Evolutionary conservation across 805 yeast species (phyloP).

Genomic region (Saturnispora serradocipensis): DNA sequence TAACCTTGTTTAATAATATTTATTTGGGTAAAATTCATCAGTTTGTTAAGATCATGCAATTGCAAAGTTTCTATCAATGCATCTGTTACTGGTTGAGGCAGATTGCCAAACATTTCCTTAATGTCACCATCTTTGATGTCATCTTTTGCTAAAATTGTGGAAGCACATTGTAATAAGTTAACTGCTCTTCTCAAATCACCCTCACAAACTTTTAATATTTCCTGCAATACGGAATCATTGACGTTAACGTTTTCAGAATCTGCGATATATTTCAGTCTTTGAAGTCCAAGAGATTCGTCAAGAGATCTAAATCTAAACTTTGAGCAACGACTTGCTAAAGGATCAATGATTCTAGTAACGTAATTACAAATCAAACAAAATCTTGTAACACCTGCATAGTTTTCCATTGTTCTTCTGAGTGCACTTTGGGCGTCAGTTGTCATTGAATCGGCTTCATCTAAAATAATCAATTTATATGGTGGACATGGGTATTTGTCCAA

Average conservation of each 20-base stretch:
- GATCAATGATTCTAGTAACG: constrained; percentile 93
- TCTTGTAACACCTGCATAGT: constrained; percentile 79
- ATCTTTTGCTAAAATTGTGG: constrained; percentile 36
- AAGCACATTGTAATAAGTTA: constrained; percentile 78
- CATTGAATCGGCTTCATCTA: constrained; percentile 99
- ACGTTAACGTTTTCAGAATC: constrained; percentile 34
- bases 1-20: constrained; percentile 27
- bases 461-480: constrained; percentile 83
- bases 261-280: constrained; percentile 55
- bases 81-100: constrained; percentile 18
- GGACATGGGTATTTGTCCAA: constrained; percentile 82
- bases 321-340: constrained; percentile 92
- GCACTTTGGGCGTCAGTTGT: constrained; percentile 96
- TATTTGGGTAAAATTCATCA: constrained; percentile 20
- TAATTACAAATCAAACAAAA: constrained; percentile 94
- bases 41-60: constrained; percentile 17
- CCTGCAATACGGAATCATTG: constrained; percentile 45
- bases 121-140: constrained; percentile 14
- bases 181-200: constrained; percentile 95
- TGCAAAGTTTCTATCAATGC: constrained; percentile 16
- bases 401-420: constrained; percentile 87
- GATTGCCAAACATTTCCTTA: constrained; percentile 28
- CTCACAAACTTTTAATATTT: constrained; percentile 60
- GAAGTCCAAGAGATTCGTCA: constrained; percentile 60
- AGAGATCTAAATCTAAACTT: constrained; percentile 84